Conservation (phyloP, 805 yeast genomes). For the Candida sphagnicola region DNA sequence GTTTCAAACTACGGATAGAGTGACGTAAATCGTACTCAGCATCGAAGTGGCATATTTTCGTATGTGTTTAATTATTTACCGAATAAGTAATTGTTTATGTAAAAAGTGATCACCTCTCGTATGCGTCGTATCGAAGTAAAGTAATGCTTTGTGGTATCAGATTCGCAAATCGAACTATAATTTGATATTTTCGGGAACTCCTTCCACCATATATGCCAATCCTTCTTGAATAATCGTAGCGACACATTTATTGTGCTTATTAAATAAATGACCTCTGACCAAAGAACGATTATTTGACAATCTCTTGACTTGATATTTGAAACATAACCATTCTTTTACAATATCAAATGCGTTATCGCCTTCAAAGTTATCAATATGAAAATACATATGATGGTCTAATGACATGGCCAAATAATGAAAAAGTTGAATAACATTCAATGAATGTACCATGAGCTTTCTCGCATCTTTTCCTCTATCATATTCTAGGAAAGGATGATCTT, state of each 20-base stretch:
- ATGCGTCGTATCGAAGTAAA: too few relatives aligned
- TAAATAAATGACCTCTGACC: conserved; percentile 34
- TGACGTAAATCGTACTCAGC: too few relatives aligned
- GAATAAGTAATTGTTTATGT: too few relatives aligned
- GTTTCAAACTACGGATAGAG: too few relatives aligned
- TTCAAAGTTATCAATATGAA: conserved; percentile 26
- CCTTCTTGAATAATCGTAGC: conserved; percentile 43
- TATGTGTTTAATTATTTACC: too few relatives aligned
- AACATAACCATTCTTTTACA: conserved; percentile 33
- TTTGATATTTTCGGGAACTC: conserved; percentile 14
- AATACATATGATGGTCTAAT: conserved; percentile 41
- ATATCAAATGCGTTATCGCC: conserved; percentile 22
- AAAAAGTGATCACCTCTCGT: too few relatives aligned
- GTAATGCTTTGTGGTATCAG: too few relatives aligned
- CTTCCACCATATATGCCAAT: conserved; percentile 27
- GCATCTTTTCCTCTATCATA: conserved; percentile 33
- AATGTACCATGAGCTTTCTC: conserved; percentile 19
- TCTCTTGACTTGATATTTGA: conserved; percentile 32
- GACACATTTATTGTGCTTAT: conserved; percentile 25
- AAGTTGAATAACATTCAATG: conserved; percentile 31
- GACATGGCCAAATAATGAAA: conserved; percentile 45
- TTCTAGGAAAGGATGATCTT: conserved; percentile 23
- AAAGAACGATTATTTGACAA: conserved; percentile 32
- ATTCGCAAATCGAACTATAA: too few relatives aligned
- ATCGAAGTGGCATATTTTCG: too few relatives aligned